A percentile compares a stretch with the other conserved stretches of the same genome.
Evolutionary conservation across 192 early-diverging fungal species (phyloP).

Genomic region (Helicostylum pulchrum): DNA sequence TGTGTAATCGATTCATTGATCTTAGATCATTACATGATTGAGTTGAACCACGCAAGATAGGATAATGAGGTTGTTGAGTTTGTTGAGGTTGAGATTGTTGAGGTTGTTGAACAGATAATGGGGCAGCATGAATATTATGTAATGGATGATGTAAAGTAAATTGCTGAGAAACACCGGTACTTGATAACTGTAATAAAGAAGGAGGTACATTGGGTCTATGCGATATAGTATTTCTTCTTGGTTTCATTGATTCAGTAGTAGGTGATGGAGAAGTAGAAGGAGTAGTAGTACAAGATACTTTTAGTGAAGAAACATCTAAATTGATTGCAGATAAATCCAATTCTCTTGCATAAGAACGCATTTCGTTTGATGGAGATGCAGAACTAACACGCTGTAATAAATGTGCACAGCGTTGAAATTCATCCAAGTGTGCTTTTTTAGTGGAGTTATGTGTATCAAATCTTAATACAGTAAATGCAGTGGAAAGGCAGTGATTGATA

Average conservation of each 20-base stretch:
- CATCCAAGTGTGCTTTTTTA: constrained; percentile 4
- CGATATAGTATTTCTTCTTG: constrained; percentile 16
- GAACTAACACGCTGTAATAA: constrained; percentile 7
- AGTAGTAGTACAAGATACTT: neutral
- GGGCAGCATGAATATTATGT: constrained; percentile 15
- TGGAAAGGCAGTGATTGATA: neutral
- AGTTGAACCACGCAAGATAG: neutral
- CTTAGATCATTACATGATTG: constrained; percentile 13
- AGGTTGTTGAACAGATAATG: neutral
- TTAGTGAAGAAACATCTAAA: neutral
- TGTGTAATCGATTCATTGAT: neutral
- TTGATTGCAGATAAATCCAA: constrained; percentile 3
- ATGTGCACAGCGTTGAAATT: constrained; percentile 9
- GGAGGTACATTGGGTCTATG: constrained; percentile 12
- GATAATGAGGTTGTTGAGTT: too few relatives aligned
- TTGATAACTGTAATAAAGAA: constrained; percentile 6
- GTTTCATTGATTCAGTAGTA: constrained; percentile 7
- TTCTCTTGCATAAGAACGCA: constrained; percentile 14
- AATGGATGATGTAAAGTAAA: constrained; percentile 5
- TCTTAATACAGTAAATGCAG: constrained; percentile 1
- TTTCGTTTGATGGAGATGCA: constrained; percentile 14
- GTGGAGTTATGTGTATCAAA: neutral
- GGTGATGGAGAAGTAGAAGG: constrained; percentile 15
- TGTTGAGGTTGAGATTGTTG: neutral
- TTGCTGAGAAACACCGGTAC: constrained; percentile 4